Conservation (phyloP, 176 grass and related monocot species). For the Avena eriantha region DNA sequence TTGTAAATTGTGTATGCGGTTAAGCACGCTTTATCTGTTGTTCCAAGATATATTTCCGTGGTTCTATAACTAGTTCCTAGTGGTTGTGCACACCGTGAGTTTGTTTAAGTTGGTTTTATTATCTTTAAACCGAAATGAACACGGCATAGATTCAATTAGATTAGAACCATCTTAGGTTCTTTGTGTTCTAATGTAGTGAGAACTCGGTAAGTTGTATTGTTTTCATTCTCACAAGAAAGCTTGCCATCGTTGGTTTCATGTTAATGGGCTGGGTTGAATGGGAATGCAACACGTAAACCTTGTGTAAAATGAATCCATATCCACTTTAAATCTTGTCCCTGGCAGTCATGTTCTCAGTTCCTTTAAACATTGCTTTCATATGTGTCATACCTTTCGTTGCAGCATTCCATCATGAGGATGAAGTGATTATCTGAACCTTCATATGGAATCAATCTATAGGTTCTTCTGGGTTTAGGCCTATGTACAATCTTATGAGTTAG, state of each 20-base stretch:
- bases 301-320: no score
- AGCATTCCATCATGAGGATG: not conserved
- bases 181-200: not conserved
- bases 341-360: no score
- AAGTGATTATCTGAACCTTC: not conserved
- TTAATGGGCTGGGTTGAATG: no score
- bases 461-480: not conserved
- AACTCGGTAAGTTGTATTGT: not conserved
- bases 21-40: not conserved
- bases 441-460: not conserved
- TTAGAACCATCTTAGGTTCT: not conserved
- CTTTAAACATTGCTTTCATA: not conserved
- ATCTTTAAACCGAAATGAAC: not conserved
- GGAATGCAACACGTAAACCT: no score
- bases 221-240: not conserved
- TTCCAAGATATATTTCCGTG: not conserved
- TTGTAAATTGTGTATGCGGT: not conserved
- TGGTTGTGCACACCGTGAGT: not conserved
- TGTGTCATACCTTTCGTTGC: not conserved
- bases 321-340: no score
- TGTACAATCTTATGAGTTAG: conserved; percentile 11
- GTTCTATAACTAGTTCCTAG: not conserved
- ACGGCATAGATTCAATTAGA: not conserved
- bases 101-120: not conserved
- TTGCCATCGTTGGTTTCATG: no score